Base-by-base conservation (phyloP, 805 yeast genomes). In the Candida insectorum region DNA sequence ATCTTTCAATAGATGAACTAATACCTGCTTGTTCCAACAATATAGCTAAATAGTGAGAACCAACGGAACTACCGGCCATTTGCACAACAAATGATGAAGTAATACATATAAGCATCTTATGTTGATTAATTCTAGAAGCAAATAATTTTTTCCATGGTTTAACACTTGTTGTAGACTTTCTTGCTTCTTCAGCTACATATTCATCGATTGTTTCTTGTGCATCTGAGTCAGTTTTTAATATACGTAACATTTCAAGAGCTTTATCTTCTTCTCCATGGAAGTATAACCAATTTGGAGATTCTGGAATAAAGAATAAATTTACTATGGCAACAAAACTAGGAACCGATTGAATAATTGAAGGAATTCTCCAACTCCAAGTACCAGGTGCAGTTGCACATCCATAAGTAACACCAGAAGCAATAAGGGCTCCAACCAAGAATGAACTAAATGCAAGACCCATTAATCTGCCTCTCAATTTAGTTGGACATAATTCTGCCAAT, bases 401-500 rank as follows among this genome's bases (percentile, higher is more conserved):
- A 30, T 46, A 51, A 2, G 49, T 51, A 20, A 47, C 41, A 37
- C 51, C 48, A 13, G 47, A 36, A 1, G 52, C 44, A 16, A 49
- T 28, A 16, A 47, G 25, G 6, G 47, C 45, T 1, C 54, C 54
- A 24, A 47, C 31, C 14, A 40, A 40, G 44, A 50, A 49, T 17
- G 46, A 41, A 7, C 36, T 31, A 30, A 47, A 47, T 31, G 45
- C 37, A 8, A 42, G 32, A 15, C 49, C 49, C n/a, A 48, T 40
- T 6, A 45, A 25, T 5, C 51, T 39, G 16, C 58, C 65, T 43
- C 66, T 49, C 20, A 50, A 43, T 18, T 51, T 43, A 9, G 58
- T 45, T 24, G 47, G 52, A n/a, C 52, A 52, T 25, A 60, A 46
- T 40, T 62, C 69, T 9, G 63, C 53, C 17, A 60, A 54, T 34